Base-by-base conservation (phyloP, 257 asterid species). In the Scutellaria galericulata region DNA sequence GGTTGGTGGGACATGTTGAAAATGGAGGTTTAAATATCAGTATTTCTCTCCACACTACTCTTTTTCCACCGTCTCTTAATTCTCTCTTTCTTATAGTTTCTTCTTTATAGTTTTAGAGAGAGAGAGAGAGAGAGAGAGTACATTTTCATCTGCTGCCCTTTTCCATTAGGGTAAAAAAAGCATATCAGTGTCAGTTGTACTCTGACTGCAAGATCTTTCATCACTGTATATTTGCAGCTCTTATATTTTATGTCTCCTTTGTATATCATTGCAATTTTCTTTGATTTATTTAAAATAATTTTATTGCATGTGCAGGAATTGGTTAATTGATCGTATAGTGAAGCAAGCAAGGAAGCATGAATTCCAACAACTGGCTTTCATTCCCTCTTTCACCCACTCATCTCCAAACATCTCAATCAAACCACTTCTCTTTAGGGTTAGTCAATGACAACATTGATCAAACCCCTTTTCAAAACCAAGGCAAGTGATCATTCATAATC, bases 321-420 rank as follows among this genome's bases (percentile, higher is more conserved):
- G 13, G 3, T 24, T 2, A 22, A 14, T 56, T 12, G 57, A 64
- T 44, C 41, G 15, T 12, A 3, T 22, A 9, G 40, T 40, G 70
- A 72, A 74, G 27, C 27, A 24, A 24, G 27, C 2, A 18, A 11
- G 9, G 20, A 24, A 67, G 5, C 14, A 90, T 91, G 97, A 89
- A 89, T 79, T 85, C 96, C 63, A 87, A 87, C 81, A 91, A 91
- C 75, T 91, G 97, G 96, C 91, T 89, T 14, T 86, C 97, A 3
- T 91, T 91, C 67, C 97, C 97, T 54, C 85, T 89, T 50, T 91
- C 97, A 13, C 94, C 97, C 12, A 78, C 90, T 66, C 86, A 83
- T 58, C 73, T 31, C 37, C 37, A 31, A 31, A 31, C 37, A 31
- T 31, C 91, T 80, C 87, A 83, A 55, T 65, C 91, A 66, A 87